Evolutionary conservation across 1,284 basidiomycete genomes (phyloP).

Genomic region (Neolentinus lepideus): DNA sequence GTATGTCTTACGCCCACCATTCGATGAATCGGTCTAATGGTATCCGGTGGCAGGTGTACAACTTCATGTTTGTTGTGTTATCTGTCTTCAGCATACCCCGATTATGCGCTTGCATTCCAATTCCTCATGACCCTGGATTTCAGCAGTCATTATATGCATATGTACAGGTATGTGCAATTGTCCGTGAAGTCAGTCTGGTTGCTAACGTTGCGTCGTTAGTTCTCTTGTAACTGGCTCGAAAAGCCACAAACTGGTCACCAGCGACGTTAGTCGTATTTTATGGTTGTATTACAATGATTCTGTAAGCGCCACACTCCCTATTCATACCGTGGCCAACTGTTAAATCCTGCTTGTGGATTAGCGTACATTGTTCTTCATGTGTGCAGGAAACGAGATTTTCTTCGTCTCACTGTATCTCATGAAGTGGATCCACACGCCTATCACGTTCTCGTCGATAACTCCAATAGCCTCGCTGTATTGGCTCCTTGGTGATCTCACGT

Average conservation of each 20-base stretch:
- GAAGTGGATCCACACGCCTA: constrained; percentile 73
- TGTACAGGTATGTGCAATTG: constrained; percentile 78
- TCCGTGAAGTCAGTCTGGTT: neutral
- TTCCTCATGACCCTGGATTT: constrained; percentile 97
- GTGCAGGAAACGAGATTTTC: constrained; percentile 96
- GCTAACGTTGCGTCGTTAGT: constrained; percentile 35
- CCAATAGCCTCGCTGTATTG: neutral
- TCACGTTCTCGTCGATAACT: constrained; percentile 25
- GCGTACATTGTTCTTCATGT: constrained; percentile 88
- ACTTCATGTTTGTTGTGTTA: constrained; percentile 95
- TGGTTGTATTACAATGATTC: constrained; percentile 93
- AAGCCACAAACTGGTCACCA: constrained; percentile 89
- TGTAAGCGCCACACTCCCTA: constrained; percentile 39
- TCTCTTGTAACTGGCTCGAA: constrained; percentile 89
- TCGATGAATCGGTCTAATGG: neutral
- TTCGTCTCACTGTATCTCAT: constrained; percentile 95
- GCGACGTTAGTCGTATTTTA: constrained; percentile 88
- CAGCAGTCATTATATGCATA: constrained; percentile 99
- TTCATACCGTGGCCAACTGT: constrained; percentile 5
- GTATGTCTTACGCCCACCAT: constrained; percentile 34
- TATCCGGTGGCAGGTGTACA: constrained; percentile 63
- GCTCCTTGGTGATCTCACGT: constrained; percentile 49
- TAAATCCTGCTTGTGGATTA: constrained; percentile 21
- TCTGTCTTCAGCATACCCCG: constrained; percentile 85
- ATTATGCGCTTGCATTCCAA: constrained; percentile 83